Evolutionary conservation across 148 eudicot species (phyloP), one percentile per base, ranked within the genome.

Genomic region (Spergularia marina): DNA sequence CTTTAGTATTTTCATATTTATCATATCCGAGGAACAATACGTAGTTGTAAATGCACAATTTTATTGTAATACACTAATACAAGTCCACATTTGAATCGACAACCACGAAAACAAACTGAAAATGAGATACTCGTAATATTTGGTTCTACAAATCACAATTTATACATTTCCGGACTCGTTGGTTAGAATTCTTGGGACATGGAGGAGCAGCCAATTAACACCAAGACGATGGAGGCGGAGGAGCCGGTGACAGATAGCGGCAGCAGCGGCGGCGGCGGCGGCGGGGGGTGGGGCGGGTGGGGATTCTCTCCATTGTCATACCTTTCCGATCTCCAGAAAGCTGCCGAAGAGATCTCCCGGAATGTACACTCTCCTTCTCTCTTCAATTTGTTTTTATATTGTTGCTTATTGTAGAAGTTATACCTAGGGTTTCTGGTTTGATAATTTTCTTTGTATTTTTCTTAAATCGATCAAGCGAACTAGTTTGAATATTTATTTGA

Each of bases 311-410:
- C 93, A 23, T 80, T 89, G 25, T 94, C 97, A 2, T 90, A 90
- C 76, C 74, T 94, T 20, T 85, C 97, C 10, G 98, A 94, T 90
- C 91, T 94, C 74, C 98, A 94, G 74, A 94, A 90, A 85, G 98
- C 93, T 20, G 97, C 98, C 10, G 96, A 91, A 77, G 98, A 90
- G 97, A 94, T 94, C 87, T 87, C 98, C 47, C 97, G 98, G 86
- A 94, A 89, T 86, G 98, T 94, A 91, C 44, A n/a, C 30, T 51
- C 55, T 67, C 57, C 74, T 23, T 79, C 17, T 55, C 30, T 36
- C 17, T 44, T 13, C 49, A 44, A 44, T 44, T 44, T 44, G 49
- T 44, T 40, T 8, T 47, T 68, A n/a, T 14, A 23, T 20, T 57
- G 52, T 30, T 44, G 8, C 6, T 59, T 52, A 53, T 18, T 13